phyloP scores from a whole-genome alignment of 148 eudicot genomes.

The Salicornia ramosissima region DNA sequence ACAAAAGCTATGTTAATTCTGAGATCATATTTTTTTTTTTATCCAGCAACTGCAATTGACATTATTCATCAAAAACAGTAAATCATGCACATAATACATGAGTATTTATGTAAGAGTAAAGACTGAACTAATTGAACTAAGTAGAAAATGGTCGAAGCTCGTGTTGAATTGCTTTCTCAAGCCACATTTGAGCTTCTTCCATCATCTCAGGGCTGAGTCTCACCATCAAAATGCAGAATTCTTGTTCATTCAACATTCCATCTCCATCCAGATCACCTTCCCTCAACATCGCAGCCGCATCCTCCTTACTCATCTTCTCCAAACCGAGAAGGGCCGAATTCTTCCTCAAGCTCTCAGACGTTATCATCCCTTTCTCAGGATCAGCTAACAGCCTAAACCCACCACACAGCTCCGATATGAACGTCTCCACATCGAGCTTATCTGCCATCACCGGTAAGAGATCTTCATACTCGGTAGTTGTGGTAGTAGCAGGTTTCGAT shows the following conservation, averaged over 20 bases:
- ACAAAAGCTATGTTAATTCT: background rate
- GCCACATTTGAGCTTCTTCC: slow-evolving; percentile 26
- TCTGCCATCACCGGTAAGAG: slow-evolving; percentile 31
- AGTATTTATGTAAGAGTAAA: background rate
- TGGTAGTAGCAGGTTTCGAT: background rate
- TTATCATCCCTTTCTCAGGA: slow-evolving; percentile 24
- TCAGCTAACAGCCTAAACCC: slow-evolving; percentile 31
- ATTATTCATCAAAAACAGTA: background rate
- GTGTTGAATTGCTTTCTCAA: slow-evolving; percentile 26
- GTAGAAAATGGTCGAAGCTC: background rate
- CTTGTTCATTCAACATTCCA: slow-evolving; percentile 29
- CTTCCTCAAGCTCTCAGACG: slow-evolving; percentile 33
- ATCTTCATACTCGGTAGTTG: slow-evolving; percentile 19
- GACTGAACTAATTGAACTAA: background rate
- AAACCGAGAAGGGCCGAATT: slow-evolving; percentile 29
- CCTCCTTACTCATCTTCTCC: slow-evolving; percentile 28
- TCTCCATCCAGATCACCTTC: slow-evolving; percentile 36
- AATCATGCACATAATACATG: background rate
- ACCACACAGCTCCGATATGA: slow-evolving; percentile 28
- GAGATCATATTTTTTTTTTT: background rate
- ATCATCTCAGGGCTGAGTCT: slow-evolving; percentile 37
- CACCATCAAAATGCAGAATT: slow-evolving; percentile 36
- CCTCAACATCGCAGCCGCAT: slow-evolving; percentile 23
- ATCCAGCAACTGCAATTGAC: background rate
- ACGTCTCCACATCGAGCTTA: slow-evolving; percentile 27